Evolutionary conservation across 192 early-diverging fungal species (phyloP).

Genomic region (Powellomyces hirtus): DNA sequence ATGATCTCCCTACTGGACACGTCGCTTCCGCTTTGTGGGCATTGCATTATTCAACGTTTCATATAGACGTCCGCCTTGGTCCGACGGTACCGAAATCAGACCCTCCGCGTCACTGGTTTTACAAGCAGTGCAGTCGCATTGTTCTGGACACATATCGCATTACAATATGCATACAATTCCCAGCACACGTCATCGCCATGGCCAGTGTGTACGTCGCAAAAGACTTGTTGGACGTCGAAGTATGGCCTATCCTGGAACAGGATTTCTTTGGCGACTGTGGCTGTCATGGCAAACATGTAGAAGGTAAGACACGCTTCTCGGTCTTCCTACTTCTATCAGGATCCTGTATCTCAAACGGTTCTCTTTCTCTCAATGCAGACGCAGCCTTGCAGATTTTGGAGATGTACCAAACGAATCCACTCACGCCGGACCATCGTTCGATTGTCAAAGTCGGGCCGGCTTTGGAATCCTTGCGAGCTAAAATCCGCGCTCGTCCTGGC

Average conservation of each 20-base stretch:
- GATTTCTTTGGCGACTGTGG: background rate
- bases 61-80: background rate
- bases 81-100: background rate
- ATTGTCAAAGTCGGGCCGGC: background rate
- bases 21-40: background rate
- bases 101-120: background rate
- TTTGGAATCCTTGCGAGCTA: background rate
- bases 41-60: no score
- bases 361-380: background rate
- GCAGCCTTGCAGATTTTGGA: background rate
- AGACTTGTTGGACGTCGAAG: background rate
- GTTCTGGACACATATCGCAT: conserved; percentile 15
- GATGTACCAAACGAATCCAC: conserved; percentile 2
- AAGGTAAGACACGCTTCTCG: no score
- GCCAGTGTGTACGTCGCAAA: conserved; percentile 2
- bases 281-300: conserved; percentile 5
- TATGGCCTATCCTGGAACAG: background rate
- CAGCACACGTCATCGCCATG: conserved; percentile 29
- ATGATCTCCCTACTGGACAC: background rate
- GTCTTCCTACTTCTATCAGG: background rate
- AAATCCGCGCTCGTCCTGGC: background rate
- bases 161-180: conserved; percentile 25
- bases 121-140: conserved; percentile 1
- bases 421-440: background rate
- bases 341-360: background rate